Base-by-base conservation (phyloP, 2,329 filamentous ascomycete species). In the Pseudocercospora crystallina region DNA sequence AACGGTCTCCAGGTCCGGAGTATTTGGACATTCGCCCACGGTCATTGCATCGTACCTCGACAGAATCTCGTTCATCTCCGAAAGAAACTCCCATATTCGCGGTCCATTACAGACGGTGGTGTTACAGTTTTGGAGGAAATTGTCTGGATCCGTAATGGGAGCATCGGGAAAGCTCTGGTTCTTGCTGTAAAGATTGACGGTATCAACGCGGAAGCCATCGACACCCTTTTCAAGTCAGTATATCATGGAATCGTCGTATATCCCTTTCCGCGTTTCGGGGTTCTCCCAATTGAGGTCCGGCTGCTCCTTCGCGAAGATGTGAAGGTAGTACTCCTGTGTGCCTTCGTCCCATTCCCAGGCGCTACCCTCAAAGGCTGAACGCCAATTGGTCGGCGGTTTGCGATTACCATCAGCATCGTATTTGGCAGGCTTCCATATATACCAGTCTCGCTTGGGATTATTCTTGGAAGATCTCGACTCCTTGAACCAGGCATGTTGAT, bases 351-450 rank as follows among this genome's bases (percentile, higher is more conserved):
- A 76, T 0, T 69, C 71, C 74, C 71, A 72, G 29, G 68, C 70
- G 26, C 61, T 66, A 31, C 69, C 68, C 32, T 68, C 68, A 1
- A 71, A 60, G 17, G 69, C 64, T 57, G 59, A 60, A 58, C 43
- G 63, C 65, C 72, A 77, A 49, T 76, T 86, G 43, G 80, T 86
- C 1, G 83, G 83, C 1, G 81, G 80, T 13, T 77, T 69, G 1
- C 78, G 73, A 11, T 76, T 74, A 2, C 82, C 82, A 1, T 80
- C 50, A 1, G 65, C 63, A 33, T 82, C 76, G 56, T 80, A 79
- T 5, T 75, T 74, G 1, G 81, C 70, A 1, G 78, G 77, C 49
- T 77, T 76, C 84, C 84, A 87, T 58, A 86, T 82, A 60, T 85
- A 85, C 76, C 79, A 85, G 60, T 84, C 76, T 14, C 81, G 69